A percentile compares a stretch with the other conserved stretches of the same genome.
Conservation (phyloP, 1,284 basidiomycete genomes). For the Trametes versicolor region DNA sequence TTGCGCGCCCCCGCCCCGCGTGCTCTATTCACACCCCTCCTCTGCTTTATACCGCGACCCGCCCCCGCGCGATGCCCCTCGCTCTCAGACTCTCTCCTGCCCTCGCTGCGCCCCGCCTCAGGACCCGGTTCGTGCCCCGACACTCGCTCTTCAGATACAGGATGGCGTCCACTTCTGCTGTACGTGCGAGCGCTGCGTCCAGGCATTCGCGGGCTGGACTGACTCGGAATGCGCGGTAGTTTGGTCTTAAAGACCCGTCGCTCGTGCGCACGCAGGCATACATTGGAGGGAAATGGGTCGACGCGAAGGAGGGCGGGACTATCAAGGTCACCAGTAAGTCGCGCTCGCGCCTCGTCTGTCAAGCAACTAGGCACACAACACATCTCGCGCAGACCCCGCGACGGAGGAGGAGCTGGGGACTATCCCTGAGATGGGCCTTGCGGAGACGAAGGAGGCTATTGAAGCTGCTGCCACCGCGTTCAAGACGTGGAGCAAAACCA, state of each 20-base stretch:
- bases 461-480: constrained; percentile 81
- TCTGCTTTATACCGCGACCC: too few species aligned
- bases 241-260: constrained; percentile 79
- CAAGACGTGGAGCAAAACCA: constrained; percentile 83
- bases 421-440: constrained; percentile 87
- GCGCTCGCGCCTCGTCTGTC: background rate
- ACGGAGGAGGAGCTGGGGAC: constrained; percentile 83
- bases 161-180: constrained; percentile 41
- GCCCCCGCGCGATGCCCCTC: background rate
- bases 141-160: constrained; percentile 34
- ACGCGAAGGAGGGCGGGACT: constrained; percentile 75
- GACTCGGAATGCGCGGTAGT: constrained; percentile 48
- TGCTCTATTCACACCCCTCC: too few species aligned
- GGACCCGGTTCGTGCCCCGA: constrained; percentile 24
- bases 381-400: constrained; percentile 74
- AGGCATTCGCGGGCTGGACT: background rate
- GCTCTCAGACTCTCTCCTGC: constrained; percentile 20
- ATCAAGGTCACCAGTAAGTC: constrained; percentile 81
- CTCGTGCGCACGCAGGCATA: constrained; percentile 81
- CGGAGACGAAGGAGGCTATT: constrained; percentile 85
- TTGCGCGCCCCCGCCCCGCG: too few species aligned
- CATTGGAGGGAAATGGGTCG: constrained; percentile 87
- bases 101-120: constrained; percentile 15
- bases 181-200: constrained; percentile 2
- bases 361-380: background rate